Conservation (phyloP, 2,329 filamentous ascomycete genomes). For the Colletotrichum sp. region DNA sequence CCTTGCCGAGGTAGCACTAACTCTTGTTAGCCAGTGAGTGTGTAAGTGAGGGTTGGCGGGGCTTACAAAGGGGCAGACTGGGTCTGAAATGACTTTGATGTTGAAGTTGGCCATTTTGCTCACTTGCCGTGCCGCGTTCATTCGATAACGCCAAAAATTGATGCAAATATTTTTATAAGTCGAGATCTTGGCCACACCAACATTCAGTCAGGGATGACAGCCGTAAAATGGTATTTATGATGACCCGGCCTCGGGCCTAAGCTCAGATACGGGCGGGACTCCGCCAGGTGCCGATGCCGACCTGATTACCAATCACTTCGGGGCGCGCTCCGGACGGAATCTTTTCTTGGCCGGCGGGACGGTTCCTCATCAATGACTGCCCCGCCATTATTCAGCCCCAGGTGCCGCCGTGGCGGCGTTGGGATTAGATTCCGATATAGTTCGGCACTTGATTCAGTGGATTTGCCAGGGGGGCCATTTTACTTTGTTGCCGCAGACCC, state of each 20-base stretch:
- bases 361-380: background rate
- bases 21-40: slow-evolving; percentile 24
- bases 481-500: background rate
- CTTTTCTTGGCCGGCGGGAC: slow-evolving; percentile 4
- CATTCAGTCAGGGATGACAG: background rate
- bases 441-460: background rate
- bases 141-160: background rate
- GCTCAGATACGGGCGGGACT: slow-evolving; percentile 7
- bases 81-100: slow-evolving; percentile 82
- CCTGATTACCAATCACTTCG: slow-evolving; percentile 20
- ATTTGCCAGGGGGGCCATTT: background rate
- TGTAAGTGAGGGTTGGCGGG: background rate
- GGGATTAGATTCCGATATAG: background rate
- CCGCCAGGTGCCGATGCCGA: slow-evolving; percentile 1
- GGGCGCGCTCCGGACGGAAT: slow-evolving; percentile 11
- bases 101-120: slow-evolving; percentile 72
- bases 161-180: background rate
- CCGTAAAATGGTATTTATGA: background rate
- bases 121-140: slow-evolving; percentile 13
- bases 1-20: slow-evolving; percentile 81
- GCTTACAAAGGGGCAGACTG: slow-evolving; percentile 70
- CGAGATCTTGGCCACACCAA: background rate
- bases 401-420: background rate
- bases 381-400: slow-evolving; percentile 7
- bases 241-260: background rate